Evolutionary conservation across 78 protist species (phyloP), one percentile per base, ranked within the genome.

Genomic region (Chrysochromulina parva): DNA sequence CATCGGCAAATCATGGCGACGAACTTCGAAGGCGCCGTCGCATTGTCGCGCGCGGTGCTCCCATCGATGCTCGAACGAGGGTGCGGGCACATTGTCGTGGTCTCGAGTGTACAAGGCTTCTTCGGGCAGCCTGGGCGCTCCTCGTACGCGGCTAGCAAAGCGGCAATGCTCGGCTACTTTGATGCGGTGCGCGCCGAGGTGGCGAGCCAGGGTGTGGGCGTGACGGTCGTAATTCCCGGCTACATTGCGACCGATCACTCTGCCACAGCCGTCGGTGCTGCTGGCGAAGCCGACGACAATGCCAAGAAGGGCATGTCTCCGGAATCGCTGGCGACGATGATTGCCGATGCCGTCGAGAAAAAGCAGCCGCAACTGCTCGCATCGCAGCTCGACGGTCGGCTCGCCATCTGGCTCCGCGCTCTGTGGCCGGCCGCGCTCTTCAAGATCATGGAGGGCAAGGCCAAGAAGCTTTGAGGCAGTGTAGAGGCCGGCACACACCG

Each of bases 221-320:
- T 71, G 20, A 71, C 80, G n/a, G 55, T 71, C 53, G 52, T 71
- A 9, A 3, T 52, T 9, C 80, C 80, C 4, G 80, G 80, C 3
- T 71, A 71, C 80, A 71, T 71, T 11, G 80, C 80, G n/a, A 71
- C 80, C 80, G 80, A 71, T 71, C 80, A 71, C 52, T 22, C 80
- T 38, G 80, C 80, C 16, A 28, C 80, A 2, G 47, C 80, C 52
- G 52, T 71, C 80, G 80, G 80, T 13, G 52, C 52, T 19, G 80
- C 13, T 11, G 80, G 80, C 55, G 14, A 22, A 19, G 52, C 52
- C 52, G 80, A 71, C 52, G 80, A 71, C 53, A 71, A 71, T 11
- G 38, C 80, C n/a, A 71, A 71, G 80, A 71, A 38, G 16, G 80
- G 80, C 14, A 71, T 71, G 80, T 9, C 7, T 17, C 80, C 80